Evolutionary conservation across 2,329 filamentous ascomycete species (phyloP).

Genomic region (Diplodia scrobiculata): DNA sequence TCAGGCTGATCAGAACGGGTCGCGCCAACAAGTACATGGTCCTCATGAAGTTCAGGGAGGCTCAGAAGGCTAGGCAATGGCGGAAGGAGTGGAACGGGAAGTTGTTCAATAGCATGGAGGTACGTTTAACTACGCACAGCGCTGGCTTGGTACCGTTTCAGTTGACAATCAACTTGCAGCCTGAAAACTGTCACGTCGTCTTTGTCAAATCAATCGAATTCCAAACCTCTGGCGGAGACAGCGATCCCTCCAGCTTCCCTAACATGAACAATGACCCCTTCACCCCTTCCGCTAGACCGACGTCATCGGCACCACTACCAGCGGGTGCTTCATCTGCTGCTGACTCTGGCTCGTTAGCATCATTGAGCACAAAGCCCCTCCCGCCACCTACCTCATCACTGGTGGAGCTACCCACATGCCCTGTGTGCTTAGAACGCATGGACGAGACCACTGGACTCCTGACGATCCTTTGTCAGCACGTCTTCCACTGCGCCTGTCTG

Average conservation of each 20-base stretch:
- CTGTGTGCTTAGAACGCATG: conserved; percentile 96
- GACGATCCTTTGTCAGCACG: conserved; percentile 95
- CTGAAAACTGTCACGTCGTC: conserved; percentile 91
- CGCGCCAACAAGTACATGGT: conserved; percentile 91
- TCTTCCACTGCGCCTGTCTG: conserved; percentile 94
- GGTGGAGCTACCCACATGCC: conserved; percentile 90
- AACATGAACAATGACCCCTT: conserved; percentile 67
- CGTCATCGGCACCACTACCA: conserved; percentile 43
- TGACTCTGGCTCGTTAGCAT: conserved; percentile 42
- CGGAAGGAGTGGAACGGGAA: conserved; percentile 87
- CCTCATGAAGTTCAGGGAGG: conserved; percentile 86
- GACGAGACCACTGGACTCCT: conserved; percentile 93
- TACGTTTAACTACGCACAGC: conserved; percentile 45
- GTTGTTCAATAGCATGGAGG: conserved; percentile 88
- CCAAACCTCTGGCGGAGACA: conserved; percentile 59
- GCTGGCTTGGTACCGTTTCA: not conserved
- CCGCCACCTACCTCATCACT: conserved; percentile 78
- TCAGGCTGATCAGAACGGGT: conserved; percentile 88
- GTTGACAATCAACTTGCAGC: conserved; percentile 51
- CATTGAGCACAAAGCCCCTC: conserved; percentile 62
- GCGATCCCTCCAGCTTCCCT: conserved; percentile 57
- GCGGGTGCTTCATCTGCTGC: conserved; percentile 40
- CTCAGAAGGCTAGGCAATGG: conserved; percentile 74
- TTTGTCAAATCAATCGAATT: conserved; percentile 93
- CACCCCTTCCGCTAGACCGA: conserved; percentile 57